These are phyloP conservation scores for Aspergillus sp. DNA, from an alignment of 2,329 filamentous ascomycete species.

Conservation along the genomic window DNA sequence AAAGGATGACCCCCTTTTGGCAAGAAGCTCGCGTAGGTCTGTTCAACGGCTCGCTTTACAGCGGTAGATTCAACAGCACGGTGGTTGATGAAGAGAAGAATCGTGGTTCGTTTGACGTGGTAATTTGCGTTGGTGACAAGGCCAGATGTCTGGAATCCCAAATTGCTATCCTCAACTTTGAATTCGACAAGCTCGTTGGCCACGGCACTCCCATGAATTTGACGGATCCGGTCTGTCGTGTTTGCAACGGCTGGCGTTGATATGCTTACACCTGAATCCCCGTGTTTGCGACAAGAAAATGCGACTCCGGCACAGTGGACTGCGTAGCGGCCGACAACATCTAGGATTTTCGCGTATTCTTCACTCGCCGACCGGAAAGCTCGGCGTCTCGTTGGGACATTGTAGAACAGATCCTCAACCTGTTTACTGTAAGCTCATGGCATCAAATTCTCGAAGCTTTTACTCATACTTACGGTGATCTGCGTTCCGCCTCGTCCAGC, in stretches of 20 bases:
- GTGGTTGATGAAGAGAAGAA: conserved; percentile 95
- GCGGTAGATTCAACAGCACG: conserved; percentile 85
- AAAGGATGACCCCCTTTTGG: conserved; percentile 96
- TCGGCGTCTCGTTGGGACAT: conserved; percentile 79
- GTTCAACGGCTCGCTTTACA: conserved; percentile 87
- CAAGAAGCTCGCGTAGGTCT: conserved; percentile 81
- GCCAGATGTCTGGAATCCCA: conserved; percentile 80
- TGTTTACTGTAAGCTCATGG: conserved; percentile 23
- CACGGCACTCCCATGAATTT: conserved; percentile 79
- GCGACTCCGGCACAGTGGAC: conserved; percentile 88
- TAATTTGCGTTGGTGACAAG: conserved; percentile 93
- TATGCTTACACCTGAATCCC: conserved; percentile 79
- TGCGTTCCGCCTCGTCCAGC: conserved; percentile 89
- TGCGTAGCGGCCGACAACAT: conserved; percentile 89
- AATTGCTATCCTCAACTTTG: conserved; percentile 67
- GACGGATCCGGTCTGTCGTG: conserved; percentile 79
- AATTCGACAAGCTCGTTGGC: conserved; percentile 87
- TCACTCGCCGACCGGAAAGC: conserved; percentile 91
- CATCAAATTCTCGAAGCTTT: background rate
- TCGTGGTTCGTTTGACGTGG: conserved; percentile 80
- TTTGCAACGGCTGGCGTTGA: conserved; percentile 73
- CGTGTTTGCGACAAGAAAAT: conserved; percentile 96
- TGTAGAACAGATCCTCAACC: conserved; percentile 96
- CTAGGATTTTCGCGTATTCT: conserved; percentile 96
- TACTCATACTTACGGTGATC: conserved; percentile 64